Base-by-base conservation (phyloP, 2,329 filamentous ascomycete species). In the Bipolaris cookei region DNA sequence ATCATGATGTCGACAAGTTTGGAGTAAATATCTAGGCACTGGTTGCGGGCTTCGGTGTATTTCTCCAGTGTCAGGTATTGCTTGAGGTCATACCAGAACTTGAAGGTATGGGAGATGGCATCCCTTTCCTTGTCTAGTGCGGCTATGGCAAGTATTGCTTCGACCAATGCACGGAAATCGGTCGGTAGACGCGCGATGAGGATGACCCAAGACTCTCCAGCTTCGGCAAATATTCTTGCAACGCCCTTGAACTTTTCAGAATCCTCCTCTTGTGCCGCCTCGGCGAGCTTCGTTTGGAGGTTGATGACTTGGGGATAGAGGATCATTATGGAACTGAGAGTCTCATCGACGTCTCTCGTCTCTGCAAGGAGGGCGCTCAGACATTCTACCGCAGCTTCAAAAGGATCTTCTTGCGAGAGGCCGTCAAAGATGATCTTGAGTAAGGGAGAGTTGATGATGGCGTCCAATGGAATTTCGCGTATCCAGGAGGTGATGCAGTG, bases 41-140 rank as follows among this genome's bases (percentile, higher is more conserved):
- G 84, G 62, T 92, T 77, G 49, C 93, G 87, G 38, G 93, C 90
- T 68, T 92, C 85, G 49, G 91, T 90, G 74, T 97, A 99, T 65
- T 89, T 89, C 34, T 98, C 94, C 51, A 99, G 78, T 1, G 93
- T 92, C 45, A 99, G 83, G 74, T 96, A 97, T 75, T 97, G 92
- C 81, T 99, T 99, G 44, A 99, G 84, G 73, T 99, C 95, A 74
- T 96, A 98, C 95, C 95, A 99, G 80, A 99, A 98, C 65, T 87
- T 88, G 78, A 99, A 99, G 0, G 96, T 99, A 69, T 95, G 88
- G 51, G 92, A 91, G 62, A 99, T 92, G 4, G 93, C 92, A 65
- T 99, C 95, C 60, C 90, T 87, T 51, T 97, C 94, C 73, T 88
- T 88, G 76, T 99, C 95, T 65, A 90, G 86, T 10, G 90, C 86